Base-by-base conservation (phyloP, 768 basidiomycete genomes). In the Suillus subaureus region DNA sequence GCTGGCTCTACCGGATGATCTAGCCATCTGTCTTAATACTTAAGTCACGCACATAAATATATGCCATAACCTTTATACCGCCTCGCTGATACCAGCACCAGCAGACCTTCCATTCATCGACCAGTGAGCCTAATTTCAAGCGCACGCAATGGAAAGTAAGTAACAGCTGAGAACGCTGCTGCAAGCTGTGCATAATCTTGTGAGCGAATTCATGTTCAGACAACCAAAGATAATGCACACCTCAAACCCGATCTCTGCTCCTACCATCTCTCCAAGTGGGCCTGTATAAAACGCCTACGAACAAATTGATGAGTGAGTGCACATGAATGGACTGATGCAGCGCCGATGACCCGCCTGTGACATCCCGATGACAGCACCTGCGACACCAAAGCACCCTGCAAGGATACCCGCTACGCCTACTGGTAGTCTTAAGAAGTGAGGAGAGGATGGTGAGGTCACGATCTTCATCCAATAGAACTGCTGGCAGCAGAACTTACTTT, bases 181-280 rank as follows among this genome's bases (percentile, higher is more conserved):
- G 81, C 79, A 56, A 84, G 79, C 80, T 82, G 39, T 23, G 8
- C 13, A 4, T 11, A 28, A 61, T 65, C 43, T n/a, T 9, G n/a
- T 55, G 40, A 54, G 28, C 6, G 11, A 31, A 18, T 56, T 40
- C 8, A n/a, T 26, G 33, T 15, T 11, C 37, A 64, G 18, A n/a
- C 26, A 7, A 13, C 23, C 39, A 65, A 55, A 28, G 56, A 37
- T 13, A 6, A 40, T 47, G 47, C 78, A 37, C 35, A 84, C 82
- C 77, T 86, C 85, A 64, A 87, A 86, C 39, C 85, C 85, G 35
- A 87, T 76, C 68, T 87, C 85, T 1, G 83, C 85, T 15, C 84
- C 83, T 5, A 83, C 81, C 54, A 78, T 64, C 56, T 70, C 71
- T 4, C 79, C 86, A 4, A 86, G 69, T 0, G 84, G 85, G 1